Conservation (phyloP, 257 asterid species). For the Nicotiana tomentosiformis region DNA sequence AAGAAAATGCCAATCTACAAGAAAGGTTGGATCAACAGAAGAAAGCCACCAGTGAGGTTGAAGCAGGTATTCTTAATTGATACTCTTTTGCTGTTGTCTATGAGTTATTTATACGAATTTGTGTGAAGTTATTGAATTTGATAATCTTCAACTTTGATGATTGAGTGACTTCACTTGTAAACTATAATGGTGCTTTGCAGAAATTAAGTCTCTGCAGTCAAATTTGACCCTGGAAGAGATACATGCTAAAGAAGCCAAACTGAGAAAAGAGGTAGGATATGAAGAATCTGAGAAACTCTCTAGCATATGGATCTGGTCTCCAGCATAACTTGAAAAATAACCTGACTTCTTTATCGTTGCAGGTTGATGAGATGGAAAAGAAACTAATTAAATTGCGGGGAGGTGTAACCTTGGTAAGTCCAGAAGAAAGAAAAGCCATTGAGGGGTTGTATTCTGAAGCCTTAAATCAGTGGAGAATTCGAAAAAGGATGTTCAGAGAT, state of each 20-base stretch:
- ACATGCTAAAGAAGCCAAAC: constrained; percentile 38
- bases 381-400: constrained; percentile 68
- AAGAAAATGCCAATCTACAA: constrained; percentile 64
- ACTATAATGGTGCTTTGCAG: constrained; percentile 26
- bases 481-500: constrained; percentile 93
- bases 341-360: constrained; percentile 4
- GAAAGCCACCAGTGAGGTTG: constrained; percentile 57
- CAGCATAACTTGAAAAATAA: constrained; percentile 1
- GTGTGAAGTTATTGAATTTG: neutral
- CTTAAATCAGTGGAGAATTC: constrained; percentile 74
- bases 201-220: constrained; percentile 77
- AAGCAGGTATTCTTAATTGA: constrained; percentile 49
- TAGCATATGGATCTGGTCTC: neutral
- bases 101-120: neutral
- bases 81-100: constrained; percentile 4
- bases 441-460: constrained; percentile 42
- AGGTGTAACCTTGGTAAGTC: constrained; percentile 78
- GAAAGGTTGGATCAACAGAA: constrained; percentile 48
- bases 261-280: constrained; percentile 55
- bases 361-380: constrained; percentile 76
- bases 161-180: neutral
- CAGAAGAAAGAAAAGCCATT: constrained; percentile 72
- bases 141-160: neutral
- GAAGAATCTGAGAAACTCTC: neutral
- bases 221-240: constrained; percentile 81